Conservation (phyloP, 1,284 basidiomycete species). For the Austroboletus rostrupii region DNA sequence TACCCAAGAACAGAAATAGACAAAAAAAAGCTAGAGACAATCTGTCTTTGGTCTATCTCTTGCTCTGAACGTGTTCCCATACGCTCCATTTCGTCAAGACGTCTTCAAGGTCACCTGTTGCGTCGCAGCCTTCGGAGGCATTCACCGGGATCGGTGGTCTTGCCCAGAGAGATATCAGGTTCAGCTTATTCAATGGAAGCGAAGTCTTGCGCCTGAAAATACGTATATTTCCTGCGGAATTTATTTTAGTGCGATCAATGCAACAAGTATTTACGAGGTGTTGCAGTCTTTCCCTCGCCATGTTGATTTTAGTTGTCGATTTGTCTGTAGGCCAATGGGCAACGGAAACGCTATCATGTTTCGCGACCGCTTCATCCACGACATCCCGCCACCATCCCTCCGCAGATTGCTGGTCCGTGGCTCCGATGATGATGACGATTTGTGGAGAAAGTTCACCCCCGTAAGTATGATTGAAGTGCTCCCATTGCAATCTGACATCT, state of each 20-base stretch:
- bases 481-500: conserved; percentile 21
- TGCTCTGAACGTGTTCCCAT: conserved; percentile 17
- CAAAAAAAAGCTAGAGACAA: too few relatives aligned
- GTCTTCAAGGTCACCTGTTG: conserved; percentile 5
- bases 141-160: neutral
- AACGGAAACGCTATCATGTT: conserved; percentile 8
- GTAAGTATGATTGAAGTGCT: conserved; percentile 22
- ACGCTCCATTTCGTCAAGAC: conserved; percentile 21
- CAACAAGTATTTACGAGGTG: conserved; percentile 18
- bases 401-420: conserved; percentile 16
- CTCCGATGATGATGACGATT: conserved; percentile 23
- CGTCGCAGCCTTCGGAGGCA: neutral
- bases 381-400: conserved; percentile 18
- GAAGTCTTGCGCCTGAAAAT: conserved; percentile 12
- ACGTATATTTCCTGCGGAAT: conserved; percentile 1
- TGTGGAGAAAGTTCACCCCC: conserved; percentile 27
- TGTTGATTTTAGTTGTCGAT: conserved; percentile 1
- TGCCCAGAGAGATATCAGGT: conserved; percentile 1
- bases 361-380: neutral
- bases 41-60: too few relatives aligned
- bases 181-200: conserved; percentile 4
- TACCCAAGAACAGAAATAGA: too few relatives aligned
- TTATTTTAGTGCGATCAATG: conserved; percentile 21
- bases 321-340: conserved; percentile 17
- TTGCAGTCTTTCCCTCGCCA: conserved; percentile 6